These are phyloP conservation scores for Effrenium voratum DNA, from an alignment of 73 alveolate genomes.

Conservation along the genomic window DNA sequence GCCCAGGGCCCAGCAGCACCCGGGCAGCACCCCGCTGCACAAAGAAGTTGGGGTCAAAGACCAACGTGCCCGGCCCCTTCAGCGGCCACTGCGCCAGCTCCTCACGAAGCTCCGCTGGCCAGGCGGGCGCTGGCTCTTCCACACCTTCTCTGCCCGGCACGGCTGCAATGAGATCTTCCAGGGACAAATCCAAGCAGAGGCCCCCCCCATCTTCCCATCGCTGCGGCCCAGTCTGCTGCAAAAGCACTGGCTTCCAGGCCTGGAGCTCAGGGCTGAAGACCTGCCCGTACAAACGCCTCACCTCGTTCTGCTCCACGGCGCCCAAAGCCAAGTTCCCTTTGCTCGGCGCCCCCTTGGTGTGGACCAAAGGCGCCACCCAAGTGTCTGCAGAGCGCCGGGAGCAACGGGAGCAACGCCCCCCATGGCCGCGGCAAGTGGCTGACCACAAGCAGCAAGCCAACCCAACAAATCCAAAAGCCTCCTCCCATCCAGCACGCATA, in stretches of 20 bases:
- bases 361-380: slow-evolving; percentile 2
- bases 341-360: not conserved
- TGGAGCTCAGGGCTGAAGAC: not conserved
- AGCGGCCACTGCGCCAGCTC: not conserved
- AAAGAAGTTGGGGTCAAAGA: not conserved
- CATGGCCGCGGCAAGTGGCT: too few relatives aligned
- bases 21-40: not conserved
- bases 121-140: not conserved
- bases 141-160: not conserved
- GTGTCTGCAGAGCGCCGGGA: not conserved
- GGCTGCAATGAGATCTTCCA: not conserved
- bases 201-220: not conserved
- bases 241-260: not conserved
- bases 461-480: too few relatives aligned
- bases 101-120: not conserved
- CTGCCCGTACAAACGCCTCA: not conserved
- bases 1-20: not conserved
- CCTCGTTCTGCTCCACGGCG: not conserved
- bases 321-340: not conserved
- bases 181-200: not conserved
- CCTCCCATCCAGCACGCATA: too few relatives aligned
- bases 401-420: too few relatives aligned
- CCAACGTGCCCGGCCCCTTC: not conserved
- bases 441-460: too few relatives aligned
- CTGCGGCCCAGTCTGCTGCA: not conserved